phyloP scores from a whole-genome alignment of 2,329 filamentous ascomycete genomes.

The Cladosporium sp. region DNA sequence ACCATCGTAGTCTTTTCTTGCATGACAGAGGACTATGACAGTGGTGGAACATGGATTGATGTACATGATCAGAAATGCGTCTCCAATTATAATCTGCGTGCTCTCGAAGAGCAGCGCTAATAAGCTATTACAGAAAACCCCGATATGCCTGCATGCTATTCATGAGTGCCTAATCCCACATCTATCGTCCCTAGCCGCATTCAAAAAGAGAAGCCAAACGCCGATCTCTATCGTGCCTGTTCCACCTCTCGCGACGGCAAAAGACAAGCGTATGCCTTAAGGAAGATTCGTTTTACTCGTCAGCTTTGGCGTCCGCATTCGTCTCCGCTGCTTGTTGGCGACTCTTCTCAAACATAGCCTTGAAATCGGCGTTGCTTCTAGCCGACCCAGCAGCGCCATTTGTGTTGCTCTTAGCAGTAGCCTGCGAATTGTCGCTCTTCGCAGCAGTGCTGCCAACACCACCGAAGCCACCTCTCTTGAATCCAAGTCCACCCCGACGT shows the following conservation, averaged over 20 bases:
- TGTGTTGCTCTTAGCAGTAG: conserved; percentile 17
- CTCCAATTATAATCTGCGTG: no score
- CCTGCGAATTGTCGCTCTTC: not conserved
- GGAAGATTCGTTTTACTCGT: not conserved
- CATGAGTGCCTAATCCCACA: not conserved
- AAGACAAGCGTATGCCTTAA: no score
- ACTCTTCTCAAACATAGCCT: conserved; percentile 47
- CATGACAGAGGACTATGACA: no score
- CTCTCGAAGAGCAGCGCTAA: no score
- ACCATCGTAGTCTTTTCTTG: no score
- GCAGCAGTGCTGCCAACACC: conserved; percentile 18
- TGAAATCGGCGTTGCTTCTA: conserved; percentile 58
- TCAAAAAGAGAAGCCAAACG: not conserved
- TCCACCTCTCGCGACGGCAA: no score
- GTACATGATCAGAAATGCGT: no score
- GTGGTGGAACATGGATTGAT: no score
- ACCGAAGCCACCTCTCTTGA: conserved; percentile 40
- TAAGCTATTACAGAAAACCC: not conserved
- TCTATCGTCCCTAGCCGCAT: not conserved
- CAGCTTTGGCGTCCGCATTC: not conserved
- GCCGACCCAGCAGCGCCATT: conserved; percentile 28
- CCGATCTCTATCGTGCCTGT: no score
- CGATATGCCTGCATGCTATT: no score
- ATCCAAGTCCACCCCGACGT: conserved; percentile 45
- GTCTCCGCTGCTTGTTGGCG: not conserved